Conservation (phyloP, 352 stramenopile genomes). For the Pythium phragmitis region DNA sequence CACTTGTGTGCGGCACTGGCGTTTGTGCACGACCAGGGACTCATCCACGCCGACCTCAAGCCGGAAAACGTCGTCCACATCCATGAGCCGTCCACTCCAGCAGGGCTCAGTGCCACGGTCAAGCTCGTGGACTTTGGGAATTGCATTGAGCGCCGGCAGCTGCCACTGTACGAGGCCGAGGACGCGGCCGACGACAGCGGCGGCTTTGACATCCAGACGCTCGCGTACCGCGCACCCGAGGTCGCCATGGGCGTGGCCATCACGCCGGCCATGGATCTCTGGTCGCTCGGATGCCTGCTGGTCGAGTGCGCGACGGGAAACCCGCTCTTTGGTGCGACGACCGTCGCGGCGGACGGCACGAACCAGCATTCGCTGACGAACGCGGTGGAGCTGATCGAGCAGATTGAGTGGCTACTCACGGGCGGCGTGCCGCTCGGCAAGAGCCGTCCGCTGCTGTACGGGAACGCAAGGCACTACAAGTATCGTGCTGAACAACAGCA, state of each 20-base stretch:
- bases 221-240: slow-evolving; percentile 71
- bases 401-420: slow-evolving; percentile 26
- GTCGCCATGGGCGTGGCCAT: slow-evolving; percentile 61
- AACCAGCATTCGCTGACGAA: slow-evolving; percentile 1
- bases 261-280: slow-evolving; percentile 70
- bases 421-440: slow-evolving; percentile 17
- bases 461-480: slow-evolving; percentile 20
- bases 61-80: slow-evolving; percentile 62
- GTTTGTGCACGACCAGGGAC: slow-evolving; percentile 56
- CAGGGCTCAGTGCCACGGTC: slow-evolving; percentile 17
- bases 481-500: slow-evolving; percentile 1
- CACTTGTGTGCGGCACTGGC: slow-evolving; percentile 63
- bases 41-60: slow-evolving; percentile 80
- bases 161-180: slow-evolving; percentile 36
- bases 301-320: slow-evolving; percentile 56
- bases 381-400: slow-evolving; percentile 18
- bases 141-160: slow-evolving; percentile 45
- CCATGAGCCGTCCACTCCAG: not conserved
- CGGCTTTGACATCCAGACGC: slow-evolving; percentile 72
- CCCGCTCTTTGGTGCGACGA: slow-evolving; percentile 47
- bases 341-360: not conserved
- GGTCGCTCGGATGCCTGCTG: slow-evolving; percentile 74
- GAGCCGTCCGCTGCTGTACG: slow-evolving; percentile 5
- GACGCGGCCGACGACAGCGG: slow-evolving; percentile 25
- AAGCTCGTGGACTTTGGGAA: slow-evolving; percentile 84